Percentiles rank a stretch among this genome's conserved stretches.
These are phyloP conservation scores for Aspergillus baeticus DNA, from an alignment of 495 filamentous ascomycete genomes.

Conservation along the genomic window DNA sequence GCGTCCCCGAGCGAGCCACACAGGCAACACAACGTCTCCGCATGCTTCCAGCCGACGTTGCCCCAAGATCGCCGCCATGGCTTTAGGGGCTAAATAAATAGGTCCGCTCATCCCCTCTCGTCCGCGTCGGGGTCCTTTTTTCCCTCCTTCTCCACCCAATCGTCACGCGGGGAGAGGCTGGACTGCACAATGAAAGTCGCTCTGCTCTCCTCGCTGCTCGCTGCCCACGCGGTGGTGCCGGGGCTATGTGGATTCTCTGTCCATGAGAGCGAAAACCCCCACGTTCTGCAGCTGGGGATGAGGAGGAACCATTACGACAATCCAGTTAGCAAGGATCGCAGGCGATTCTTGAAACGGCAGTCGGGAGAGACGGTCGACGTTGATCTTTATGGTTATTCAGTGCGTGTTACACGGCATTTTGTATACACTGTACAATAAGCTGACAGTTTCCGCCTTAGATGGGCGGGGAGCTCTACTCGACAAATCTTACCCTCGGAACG, in stretches of 20 bases:
- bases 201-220: conserved; percentile 6
- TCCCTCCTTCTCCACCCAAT: background rate
- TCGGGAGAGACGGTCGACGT: conserved; percentile 7
- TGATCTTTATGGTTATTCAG: conserved; percentile 5
- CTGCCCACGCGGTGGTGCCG: background rate
- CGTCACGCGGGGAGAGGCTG: background rate
- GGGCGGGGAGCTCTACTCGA: conserved; percentile 46
- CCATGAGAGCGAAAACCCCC: conserved; percentile 9
- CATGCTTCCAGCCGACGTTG: background rate
- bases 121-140: background rate
- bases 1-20: background rate
- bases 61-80: background rate
- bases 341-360: conserved; percentile 9
- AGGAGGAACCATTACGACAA: conserved; percentile 1
- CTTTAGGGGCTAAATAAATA: background rate
- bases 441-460: conserved; percentile 5
- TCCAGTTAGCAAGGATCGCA: conserved; percentile 6
- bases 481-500: conserved; percentile 67
- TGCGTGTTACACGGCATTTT: no score
- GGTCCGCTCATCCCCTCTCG: background rate
- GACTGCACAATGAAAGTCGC: background rate
- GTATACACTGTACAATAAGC: background rate
- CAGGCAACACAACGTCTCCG: background rate
- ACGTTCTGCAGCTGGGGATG: conserved; percentile 5
- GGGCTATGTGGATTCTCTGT: background rate